A percentile compares a stretch with the other conserved stretches of the same genome.
phyloP scores from a whole-genome alignment of 2,329 filamentous ascomycete species.

The Clarireedia homoeocarpa region DNA sequence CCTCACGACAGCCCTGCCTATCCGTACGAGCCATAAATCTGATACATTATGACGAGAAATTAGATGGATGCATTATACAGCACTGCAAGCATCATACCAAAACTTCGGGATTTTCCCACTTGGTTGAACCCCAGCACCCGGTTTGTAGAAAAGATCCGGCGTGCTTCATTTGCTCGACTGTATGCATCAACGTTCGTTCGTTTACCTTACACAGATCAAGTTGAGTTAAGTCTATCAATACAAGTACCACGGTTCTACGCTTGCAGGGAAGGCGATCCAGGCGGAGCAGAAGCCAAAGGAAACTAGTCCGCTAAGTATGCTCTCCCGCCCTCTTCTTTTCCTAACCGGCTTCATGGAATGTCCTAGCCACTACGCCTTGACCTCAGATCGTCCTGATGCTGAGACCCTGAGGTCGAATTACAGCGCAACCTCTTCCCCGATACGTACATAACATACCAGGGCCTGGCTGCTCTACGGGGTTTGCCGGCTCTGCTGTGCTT shows the following conservation, averaged over 20 bases:
- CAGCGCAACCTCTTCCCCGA: too few species aligned
- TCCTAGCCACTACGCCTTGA: too few species aligned
- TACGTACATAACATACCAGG: too few species aligned
- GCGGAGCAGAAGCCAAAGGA: background rate
- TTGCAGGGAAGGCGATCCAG: background rate
- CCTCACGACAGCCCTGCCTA: background rate
- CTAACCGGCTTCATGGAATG: too few species aligned
- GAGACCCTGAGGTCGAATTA: too few species aligned
- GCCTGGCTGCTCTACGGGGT: too few species aligned
- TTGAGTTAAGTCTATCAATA: too few species aligned
- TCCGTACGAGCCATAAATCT: background rate
- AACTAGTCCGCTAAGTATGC: background rate
- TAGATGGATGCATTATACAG: background rate
- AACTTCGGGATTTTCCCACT: conserved; percentile 5
- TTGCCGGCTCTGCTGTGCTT: too few species aligned
- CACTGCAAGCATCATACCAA: background rate
- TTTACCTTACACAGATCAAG: too few species aligned
- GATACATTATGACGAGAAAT: background rate
- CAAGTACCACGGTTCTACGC: background rate
- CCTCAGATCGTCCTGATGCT: too few species aligned
- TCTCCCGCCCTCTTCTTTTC: background rate
- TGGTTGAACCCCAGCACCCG: background rate
- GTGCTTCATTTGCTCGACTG: background rate
- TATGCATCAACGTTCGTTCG: too few species aligned
- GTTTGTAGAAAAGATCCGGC: background rate